Base-by-base conservation (phyloP, 176 grass and related monocot species). In the Secale cereale region DNA sequence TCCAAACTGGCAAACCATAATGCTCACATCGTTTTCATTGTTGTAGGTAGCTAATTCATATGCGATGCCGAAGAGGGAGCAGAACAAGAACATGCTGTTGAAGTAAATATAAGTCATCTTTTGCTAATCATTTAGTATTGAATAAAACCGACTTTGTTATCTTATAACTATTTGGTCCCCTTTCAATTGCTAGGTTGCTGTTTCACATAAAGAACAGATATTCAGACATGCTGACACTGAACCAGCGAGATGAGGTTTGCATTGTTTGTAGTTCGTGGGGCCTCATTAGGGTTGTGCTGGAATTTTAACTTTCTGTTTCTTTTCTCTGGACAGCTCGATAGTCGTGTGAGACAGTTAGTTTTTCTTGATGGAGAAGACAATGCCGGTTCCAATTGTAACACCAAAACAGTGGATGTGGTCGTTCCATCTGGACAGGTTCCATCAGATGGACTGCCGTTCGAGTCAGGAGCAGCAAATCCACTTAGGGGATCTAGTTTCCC, bases 201-300 rank as follows among this genome's bases (percentile, higher is more conserved):
- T 92, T 97, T 78, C 94, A 94, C 78, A 89, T 97, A 87, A 94
- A 97, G 66, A 97, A 97, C 83, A 87, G 89, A 81, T 97, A 97
- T 87, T 89, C 92, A 75, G 76, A 69, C 40, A 80, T 97, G 80
- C 84, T 97, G 64, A 81, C 87, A 30, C 85, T 80, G 0, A 86
- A 92, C 65, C 94, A 94, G 59, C 78, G 82, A 59, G 66, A 92
- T 22, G 90, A 97, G 94, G 94, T 97, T 63, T 64, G 85, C 70
- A 65, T 41, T 37, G 8, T 80, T 91, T 85, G 70, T 85, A 70
- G 70, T 54, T 77, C 16, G 56, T 25, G 29, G 26, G 29, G 16
- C 12, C 35, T 60, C 64, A 33, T 64, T 69, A 56, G 45, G 41
- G 3, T 26, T 87, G 39, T 76, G 65, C 39, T 37, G 10, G 39